A percentile compares a stretch with the other conserved stretches of the same genome.
phyloP scores from a whole-genome alignment of 2,329 filamentous ascomycete genomes.

The Thyridium curvatum region DNA sequence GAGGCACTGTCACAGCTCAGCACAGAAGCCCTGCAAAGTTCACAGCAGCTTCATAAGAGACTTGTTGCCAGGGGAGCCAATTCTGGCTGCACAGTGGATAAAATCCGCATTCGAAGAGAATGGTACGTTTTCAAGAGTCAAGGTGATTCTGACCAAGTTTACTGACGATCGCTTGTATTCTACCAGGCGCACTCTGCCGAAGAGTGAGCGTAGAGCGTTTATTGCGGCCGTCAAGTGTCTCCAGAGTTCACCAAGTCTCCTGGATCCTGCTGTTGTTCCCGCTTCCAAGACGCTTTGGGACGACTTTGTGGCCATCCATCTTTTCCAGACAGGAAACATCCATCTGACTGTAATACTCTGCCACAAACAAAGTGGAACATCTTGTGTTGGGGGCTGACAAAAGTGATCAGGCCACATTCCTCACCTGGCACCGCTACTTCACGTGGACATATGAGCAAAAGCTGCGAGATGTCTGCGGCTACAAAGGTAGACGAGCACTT shows the following conservation, averaged over 20 bases:
- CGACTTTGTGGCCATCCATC: slow-evolving; percentile 12
- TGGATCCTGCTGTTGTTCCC: slow-evolving; percentile 5
- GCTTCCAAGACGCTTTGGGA: slow-evolving; percentile 14
- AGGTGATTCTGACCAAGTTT: too few relatives aligned
- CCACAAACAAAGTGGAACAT: too few relatives aligned
- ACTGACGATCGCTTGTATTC: too few relatives aligned
- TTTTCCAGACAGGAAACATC: slow-evolving; percentile 4
- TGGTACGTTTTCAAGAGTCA: too few relatives aligned
- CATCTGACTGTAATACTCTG: slow-evolving; percentile 4
- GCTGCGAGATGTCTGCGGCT: slow-evolving; percentile 25
- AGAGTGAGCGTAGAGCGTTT: slow-evolving; percentile 13
- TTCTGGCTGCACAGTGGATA: background rate
- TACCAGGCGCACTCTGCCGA: slow-evolving; percentile 13
- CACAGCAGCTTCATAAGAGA: too few relatives aligned
- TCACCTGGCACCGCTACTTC: slow-evolving; percentile 29
- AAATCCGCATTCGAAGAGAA: too few relatives aligned
- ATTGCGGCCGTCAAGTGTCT: slow-evolving; percentile 19
- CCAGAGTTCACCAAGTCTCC: slow-evolving; percentile 13
- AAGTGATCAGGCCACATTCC: slow-evolving; percentile 22
- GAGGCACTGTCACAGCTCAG: too few relatives aligned
- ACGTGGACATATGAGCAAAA: slow-evolving; percentile 26
- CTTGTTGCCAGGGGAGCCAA: too few relatives aligned
- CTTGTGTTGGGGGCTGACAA: background rate
- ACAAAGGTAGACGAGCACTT: slow-evolving; percentile 20
- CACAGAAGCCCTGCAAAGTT: too few relatives aligned